Base-by-base conservation (phyloP, 2,329 filamentous ascomycete genomes). In the Microcyclosporella mali region DNA sequence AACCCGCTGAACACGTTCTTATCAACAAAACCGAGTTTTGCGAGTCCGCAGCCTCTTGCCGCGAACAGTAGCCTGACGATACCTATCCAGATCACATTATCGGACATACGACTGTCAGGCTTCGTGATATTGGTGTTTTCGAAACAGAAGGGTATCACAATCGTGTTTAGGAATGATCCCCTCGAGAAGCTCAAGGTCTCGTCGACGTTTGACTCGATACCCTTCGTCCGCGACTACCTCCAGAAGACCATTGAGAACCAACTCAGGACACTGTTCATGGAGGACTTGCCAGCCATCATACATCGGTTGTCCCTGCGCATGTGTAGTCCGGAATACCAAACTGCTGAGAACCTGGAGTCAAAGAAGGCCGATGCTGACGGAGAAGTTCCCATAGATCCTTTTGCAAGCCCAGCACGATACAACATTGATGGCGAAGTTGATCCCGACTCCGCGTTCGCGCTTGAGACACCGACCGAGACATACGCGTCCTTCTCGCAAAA, bases 71-170 rank as follows among this genome's bases (percentile, higher is more conserved):
- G 90, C 27, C 74, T 98, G 54, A 98, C 92, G 2, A 98, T 98
- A 58, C 92, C 92, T n/a, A 73, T 98, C 33, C 90, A 94, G 62
- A 95, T 98, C 55, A 97, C 92, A 0, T 66, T 98, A 38, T 97
- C 92, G 35, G 87, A 97, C 55, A 94, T 98, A 62, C 88, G 94
- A 61, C 73, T 98, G 38, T 95, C 89, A 3, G 92, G 90, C 9
- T 97, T 98, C 65, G 94, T 98, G 55, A 95, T 98, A 45, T 68
- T 98, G 37, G 92, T 98, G 49, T 98, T 98, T 64, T 97, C 90
- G 2, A 90, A 88, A 63, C 88, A 95, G 69, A 98, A 98, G 64
- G 92, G 92, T 15, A 77, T 98, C 44, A 98, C 92, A 1, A 75
- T 98, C 36, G 92, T 98, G 33, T 98, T 98, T 65, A 84, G 92